phyloP scores from a whole-genome alignment of 352 stramenopile species.

The Globisporangium okanoganense region DNA sequence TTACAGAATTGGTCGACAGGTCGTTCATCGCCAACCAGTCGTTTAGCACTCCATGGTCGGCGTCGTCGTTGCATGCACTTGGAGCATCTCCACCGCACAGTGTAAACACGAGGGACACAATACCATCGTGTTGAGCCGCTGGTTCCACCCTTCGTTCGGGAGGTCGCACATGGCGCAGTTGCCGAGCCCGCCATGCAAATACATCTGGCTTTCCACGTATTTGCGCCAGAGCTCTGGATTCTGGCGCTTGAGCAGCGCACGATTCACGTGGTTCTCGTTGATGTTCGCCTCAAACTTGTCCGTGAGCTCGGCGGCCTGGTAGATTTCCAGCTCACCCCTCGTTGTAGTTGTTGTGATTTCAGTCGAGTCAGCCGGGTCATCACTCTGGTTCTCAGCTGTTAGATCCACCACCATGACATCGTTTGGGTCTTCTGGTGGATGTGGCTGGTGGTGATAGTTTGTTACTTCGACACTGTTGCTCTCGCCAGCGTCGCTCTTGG shows the following conservation, averaged over 20 bases:
- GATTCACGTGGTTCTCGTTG: conserved; percentile 23
- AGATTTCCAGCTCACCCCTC: conserved; percentile 1
- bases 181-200: conserved; percentile 15
- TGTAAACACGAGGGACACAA: conserved; percentile 42
- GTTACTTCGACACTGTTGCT: background rate
- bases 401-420: background rate
- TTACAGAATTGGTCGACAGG: no score
- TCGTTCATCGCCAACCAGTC: no score
- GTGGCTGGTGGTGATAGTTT: background rate
- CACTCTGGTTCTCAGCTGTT: background rate
- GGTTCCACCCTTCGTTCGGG: conserved; percentile 37
- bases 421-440: background rate
- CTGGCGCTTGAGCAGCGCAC: conserved; percentile 24
- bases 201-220: conserved; percentile 31
- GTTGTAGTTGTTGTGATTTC: background rate
- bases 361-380: background rate
- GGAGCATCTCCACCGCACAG: conserved; percentile 19
- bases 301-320: conserved; percentile 6
- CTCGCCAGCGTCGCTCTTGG: background rate
- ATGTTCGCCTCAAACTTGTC: conserved; percentile 33
- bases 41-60: no score
- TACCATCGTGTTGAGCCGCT: conserved; percentile 51
- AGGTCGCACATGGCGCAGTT: conserved; percentile 36
- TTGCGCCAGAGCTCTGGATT: conserved; percentile 42
- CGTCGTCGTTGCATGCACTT: background rate